Percentiles rank a stretch among this genome's conserved stretches.
Conservation (phyloP, 768 basidiomycete species). For the Leccinellum luteum region DNA sequence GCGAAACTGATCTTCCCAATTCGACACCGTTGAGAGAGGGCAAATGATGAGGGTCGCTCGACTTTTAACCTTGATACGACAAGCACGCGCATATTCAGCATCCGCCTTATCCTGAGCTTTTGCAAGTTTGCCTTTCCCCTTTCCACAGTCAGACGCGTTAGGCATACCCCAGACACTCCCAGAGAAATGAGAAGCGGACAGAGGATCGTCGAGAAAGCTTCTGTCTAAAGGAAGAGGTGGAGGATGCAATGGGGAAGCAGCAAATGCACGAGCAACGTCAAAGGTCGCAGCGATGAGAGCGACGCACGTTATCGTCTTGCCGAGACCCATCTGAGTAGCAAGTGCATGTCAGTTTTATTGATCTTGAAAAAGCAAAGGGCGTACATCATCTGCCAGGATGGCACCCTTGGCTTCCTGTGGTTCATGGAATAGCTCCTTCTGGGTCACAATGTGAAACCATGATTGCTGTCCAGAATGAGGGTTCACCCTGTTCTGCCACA, state of each 20-base stretch:
- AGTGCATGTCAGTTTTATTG: constrained; percentile 9
- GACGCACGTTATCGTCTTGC: constrained; percentile 95
- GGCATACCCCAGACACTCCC: constrained; percentile 90
- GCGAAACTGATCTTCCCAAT: constrained; percentile 98
- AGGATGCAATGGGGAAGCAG: constrained; percentile 48
- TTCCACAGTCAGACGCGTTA: constrained; percentile 38
- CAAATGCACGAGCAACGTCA: constrained; percentile 63
- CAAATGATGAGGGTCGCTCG: constrained; percentile 96
- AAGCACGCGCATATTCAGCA: constrained; percentile 63
- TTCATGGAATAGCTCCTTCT: constrained; percentile 64
- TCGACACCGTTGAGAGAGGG: constrained; percentile 93
- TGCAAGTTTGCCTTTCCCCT: constrained; percentile 64
- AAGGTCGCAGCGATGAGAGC: constrained; percentile 90
- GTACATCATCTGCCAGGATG: constrained; percentile 95
- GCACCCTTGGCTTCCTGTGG: constrained; percentile 80
- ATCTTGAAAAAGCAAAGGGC: constrained; percentile 29
- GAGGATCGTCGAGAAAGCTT: constrained; percentile 26
- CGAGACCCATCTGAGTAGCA: constrained; percentile 83
- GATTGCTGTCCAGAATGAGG: constrained; percentile 42
- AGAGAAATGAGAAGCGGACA: constrained; percentile 60
- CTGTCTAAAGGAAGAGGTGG: constrained; percentile 43
- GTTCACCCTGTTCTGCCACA: constrained; percentile 64
- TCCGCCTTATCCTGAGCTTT: constrained; percentile 70
- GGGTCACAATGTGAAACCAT: constrained; percentile 87
- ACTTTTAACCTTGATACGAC: constrained; percentile 77